Evolutionary conservation across 2,329 filamentous ascomycete genomes (phyloP), one percentile per base, ranked within the genome.

Genomic region (Trichothecium sympodiale): DNA sequence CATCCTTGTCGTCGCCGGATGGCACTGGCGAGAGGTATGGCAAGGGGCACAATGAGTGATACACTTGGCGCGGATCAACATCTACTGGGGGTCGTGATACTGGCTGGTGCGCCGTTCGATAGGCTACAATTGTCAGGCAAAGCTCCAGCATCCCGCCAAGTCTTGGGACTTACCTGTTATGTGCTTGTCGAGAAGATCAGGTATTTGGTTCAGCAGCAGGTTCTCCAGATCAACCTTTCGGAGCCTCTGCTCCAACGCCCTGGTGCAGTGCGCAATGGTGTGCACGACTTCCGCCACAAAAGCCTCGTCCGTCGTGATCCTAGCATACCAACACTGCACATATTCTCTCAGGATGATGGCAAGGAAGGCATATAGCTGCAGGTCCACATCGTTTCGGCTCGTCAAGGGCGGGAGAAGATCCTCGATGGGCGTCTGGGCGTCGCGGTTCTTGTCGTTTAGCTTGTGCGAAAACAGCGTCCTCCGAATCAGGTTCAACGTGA

Each of bases 301-400:
- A 10, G 76, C 71, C 53, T 88, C 83, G 59, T 98, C 89, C 4
- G 86, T 77, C 2, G 89, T 95, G 56, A 98, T 91, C 56, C 81
- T 89, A 44, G 69, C 71, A 64, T 98, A 98, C 91, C 91, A 98
- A 23, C 77, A 78, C 56, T 91, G 80, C 27, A 98, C 83, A 55
- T 87, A 94, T 44, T 95, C 87, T 50, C 83, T 79, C 48, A 95
- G 69, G 42, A 96, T 77, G 40, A 96, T 82, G 35, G 91, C 83
- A 41, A 98, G 78, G 41, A 96, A 74, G 18, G 85, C 89, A 55
- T 96, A 98, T 4, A 98, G 71, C 60, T 98, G 83, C 38, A 93
- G 64, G 57, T 98, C 91, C 40, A 96, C 77, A 47, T 93, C 86
- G 56, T 94, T 94, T 35, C 86, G 87, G 63, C 87, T 94, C 33